Evolutionary conservation across 257 asterid species (phyloP).

Genomic region (Nicotiana obtusifolia): DNA sequence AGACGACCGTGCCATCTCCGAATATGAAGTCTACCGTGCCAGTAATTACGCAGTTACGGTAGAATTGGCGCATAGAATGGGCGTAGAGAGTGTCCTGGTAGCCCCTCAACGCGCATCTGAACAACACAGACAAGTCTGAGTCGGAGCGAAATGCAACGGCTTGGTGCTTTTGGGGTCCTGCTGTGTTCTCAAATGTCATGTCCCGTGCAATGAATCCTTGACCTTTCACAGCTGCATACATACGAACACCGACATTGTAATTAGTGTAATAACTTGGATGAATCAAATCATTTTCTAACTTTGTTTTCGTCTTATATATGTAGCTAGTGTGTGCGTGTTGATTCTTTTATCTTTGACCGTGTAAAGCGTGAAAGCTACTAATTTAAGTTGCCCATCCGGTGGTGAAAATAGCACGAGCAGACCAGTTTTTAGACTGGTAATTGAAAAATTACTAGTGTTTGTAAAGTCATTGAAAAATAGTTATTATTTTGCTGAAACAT

Average conservation of each 20-base stretch:
- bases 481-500: too few relatives aligned
- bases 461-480: too few relatives aligned
- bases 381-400: not conserved
- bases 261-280: not conserved
- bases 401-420: too few relatives aligned
- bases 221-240: slow-evolving; percentile 46
- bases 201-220: slow-evolving; percentile 54
- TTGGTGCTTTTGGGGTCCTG: slow-evolving; percentile 59
- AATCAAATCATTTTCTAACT: not conserved
- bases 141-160: slow-evolving; percentile 54
- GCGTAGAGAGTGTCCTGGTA: slow-evolving; percentile 58
- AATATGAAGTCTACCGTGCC: slow-evolving; percentile 62
- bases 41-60: slow-evolving; percentile 39
- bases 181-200: slow-evolving; percentile 54
- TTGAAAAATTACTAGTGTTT: too few relatives aligned
- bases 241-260: not conserved
- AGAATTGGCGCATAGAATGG: slow-evolving; percentile 50
- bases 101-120: slow-evolving; percentile 45
- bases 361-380: not conserved
- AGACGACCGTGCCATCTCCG: slow-evolving; percentile 42
- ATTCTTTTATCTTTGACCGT: not conserved
- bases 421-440: too few relatives aligned
- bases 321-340: not conserved
- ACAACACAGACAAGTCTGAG: slow-evolving; percentile 51
- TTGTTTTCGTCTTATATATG: not conserved